Conservation (phyloP, 2,329 filamentous ascomycete species). For the Colletotrichum limetticola region DNA sequence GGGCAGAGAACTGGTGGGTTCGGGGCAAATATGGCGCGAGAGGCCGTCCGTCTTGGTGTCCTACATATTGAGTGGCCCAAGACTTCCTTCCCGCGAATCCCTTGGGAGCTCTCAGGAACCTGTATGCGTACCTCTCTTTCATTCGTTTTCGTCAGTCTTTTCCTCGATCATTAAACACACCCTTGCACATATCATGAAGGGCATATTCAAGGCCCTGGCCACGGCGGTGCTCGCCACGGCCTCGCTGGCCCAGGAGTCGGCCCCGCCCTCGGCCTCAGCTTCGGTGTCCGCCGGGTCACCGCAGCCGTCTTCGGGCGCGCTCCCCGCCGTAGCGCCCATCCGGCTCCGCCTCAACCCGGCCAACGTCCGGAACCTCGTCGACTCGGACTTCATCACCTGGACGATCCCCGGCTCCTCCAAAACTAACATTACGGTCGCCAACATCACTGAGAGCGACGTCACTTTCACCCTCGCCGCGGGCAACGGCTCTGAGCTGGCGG, state of each 20-base stretch:
- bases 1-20: not conserved
- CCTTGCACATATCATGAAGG: constrained; percentile 12
- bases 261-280: not conserved
- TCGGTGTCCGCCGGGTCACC: not conserved
- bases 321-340: constrained; percentile 21
- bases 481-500: constrained; percentile 35
- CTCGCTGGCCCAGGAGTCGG: constrained; percentile 13
- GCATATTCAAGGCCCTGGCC: constrained; percentile 13
- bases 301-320: not conserved
- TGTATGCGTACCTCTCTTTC: not conserved
- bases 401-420: constrained; percentile 28
- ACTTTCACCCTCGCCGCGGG: constrained; percentile 21
- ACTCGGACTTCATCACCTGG: constrained; percentile 33
- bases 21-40: constrained; percentile 18
- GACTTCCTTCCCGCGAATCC: not conserved
- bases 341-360: constrained; percentile 33
- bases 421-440: constrained; percentile 18
- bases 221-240: constrained; percentile 9
- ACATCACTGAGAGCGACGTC: constrained; percentile 20
- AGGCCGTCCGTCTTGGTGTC: not conserved
- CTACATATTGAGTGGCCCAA: constrained; percentile 8
- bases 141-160: constrained; percentile 13
- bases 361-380: constrained; percentile 30
- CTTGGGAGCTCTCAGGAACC: not conserved
- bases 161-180: not conserved